phyloP scores from a whole-genome alignment of 2,329 filamentous ascomycete species.

The Claviceps paspali region DNA sequence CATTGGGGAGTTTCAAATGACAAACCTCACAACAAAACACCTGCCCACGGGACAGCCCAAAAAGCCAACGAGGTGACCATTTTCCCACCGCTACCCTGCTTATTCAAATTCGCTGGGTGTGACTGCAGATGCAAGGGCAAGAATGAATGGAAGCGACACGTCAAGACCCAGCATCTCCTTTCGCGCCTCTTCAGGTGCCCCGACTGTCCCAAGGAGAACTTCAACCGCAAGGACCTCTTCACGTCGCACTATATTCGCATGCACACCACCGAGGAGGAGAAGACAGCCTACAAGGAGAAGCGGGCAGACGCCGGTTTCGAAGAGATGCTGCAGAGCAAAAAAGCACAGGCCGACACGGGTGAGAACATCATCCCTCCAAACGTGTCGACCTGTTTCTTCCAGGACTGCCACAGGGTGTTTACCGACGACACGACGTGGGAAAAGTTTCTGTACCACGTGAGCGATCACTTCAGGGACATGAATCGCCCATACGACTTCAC shows the following conservation, averaged over 20 bases:
- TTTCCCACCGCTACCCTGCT: too few relatives aligned
- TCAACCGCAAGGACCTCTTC: slow-evolving; percentile 88
- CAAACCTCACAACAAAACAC: neutral
- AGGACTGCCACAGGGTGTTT: slow-evolving; percentile 46
- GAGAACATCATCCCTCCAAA: slow-evolving; percentile 32
- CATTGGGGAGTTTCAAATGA: too few relatives aligned
- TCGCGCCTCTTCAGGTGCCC: slow-evolving; percentile 64
- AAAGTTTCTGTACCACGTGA: slow-evolving; percentile 74
- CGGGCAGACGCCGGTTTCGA: slow-evolving; percentile 27
- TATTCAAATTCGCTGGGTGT: slow-evolving; percentile 68
- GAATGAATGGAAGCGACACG: slow-evolving; percentile 93
- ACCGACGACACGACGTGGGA: slow-evolving; percentile 55
- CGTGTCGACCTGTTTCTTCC: slow-evolving; percentile 44
- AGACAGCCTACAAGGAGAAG: slow-evolving; percentile 23
- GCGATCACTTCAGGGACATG: slow-evolving; percentile 51
- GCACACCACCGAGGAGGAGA: slow-evolving; percentile 38
- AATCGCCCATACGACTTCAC: too few relatives aligned
- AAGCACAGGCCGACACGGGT: neutral
- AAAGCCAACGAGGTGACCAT: too few relatives aligned
- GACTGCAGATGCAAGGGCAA: slow-evolving; percentile 57
- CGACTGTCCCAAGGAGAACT: slow-evolving; percentile 43
- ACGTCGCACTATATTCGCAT: slow-evolving; percentile 78
- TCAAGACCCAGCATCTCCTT: slow-evolving; percentile 64
- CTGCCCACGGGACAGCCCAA: slow-evolving; percentile 28
- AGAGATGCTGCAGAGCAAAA: slow-evolving; percentile 27